A percentile compares a stretch with the other conserved stretches of the same genome.
Conservation (phyloP, 257 asterid genomes). For the Lavandula angustifolia region DNA sequence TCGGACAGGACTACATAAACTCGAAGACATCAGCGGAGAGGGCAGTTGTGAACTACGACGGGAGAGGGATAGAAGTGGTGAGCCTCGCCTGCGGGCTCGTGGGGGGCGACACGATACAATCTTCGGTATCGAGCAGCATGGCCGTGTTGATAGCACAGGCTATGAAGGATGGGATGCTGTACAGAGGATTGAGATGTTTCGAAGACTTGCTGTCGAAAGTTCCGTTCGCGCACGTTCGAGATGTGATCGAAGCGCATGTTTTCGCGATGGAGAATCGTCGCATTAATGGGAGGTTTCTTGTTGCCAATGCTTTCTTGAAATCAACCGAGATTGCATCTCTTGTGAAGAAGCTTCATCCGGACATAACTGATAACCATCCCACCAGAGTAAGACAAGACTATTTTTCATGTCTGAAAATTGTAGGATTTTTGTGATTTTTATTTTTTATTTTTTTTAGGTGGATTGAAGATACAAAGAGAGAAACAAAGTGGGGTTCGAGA, state of each 20-base stretch:
- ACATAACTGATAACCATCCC: slow-evolving; percentile 33
- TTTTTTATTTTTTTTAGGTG: slow-evolving; percentile 31
- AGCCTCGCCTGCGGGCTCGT: slow-evolving; percentile 60
- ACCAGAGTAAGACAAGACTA: slow-evolving; percentile 33
- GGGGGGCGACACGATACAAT: slow-evolving; percentile 52
- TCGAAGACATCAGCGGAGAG: slow-evolving; percentile 60
- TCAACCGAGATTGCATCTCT: slow-evolving; percentile 47
- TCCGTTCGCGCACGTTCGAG: slow-evolving; percentile 53
- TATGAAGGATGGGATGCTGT: slow-evolving; percentile 15
- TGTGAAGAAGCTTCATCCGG: slow-evolving; percentile 29
- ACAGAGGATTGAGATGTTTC: slow-evolving; percentile 38
- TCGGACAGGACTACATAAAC: slow-evolving; percentile 41
- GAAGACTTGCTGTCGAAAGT: slow-evolving; percentile 55
- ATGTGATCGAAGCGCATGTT: slow-evolving; percentile 54
- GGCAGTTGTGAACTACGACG: slow-evolving; percentile 48
- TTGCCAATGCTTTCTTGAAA: slow-evolving; percentile 44
- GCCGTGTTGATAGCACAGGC: slow-evolving; percentile 30
- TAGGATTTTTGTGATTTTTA: too few species aligned
- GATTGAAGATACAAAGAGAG: slow-evolving; percentile 49
- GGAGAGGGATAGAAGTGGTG: slow-evolving; percentile 49
- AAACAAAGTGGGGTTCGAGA: slow-evolving; percentile 50
- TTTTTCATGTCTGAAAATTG: too few species aligned
- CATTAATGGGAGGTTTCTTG: slow-evolving; percentile 51
- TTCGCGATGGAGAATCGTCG: slow-evolving; percentile 42
- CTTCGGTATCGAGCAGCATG: slow-evolving; percentile 33